Evolutionary conservation across 495 filamentous ascomycete genomes (phyloP).

Genomic region (Choiromyces venosus): DNA sequence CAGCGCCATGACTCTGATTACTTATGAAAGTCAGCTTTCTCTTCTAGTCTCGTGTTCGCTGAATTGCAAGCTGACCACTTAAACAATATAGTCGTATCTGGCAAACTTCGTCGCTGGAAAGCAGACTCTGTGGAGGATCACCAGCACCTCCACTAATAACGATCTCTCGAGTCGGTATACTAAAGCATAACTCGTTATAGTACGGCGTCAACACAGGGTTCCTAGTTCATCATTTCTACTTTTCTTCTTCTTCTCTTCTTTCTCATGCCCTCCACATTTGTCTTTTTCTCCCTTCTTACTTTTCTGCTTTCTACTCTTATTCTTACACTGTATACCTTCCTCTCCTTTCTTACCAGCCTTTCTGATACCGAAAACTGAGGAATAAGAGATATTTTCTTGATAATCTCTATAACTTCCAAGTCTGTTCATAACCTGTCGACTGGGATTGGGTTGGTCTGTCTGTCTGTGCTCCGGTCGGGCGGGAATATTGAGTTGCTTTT

Average conservation of each 20-base stretch:
- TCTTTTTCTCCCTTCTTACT: not conserved
- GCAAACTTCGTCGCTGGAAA: not conserved
- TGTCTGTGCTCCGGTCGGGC: too few species aligned
- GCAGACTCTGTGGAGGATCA: not conserved
- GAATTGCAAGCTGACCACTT: not conserved
- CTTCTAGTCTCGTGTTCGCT: not conserved
- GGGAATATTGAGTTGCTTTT: not conserved
- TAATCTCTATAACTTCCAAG: not conserved
- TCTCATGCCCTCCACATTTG: not conserved
- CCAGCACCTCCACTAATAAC: not conserved
- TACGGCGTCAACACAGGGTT: not conserved
- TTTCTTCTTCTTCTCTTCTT: not conserved
- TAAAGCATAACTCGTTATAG: not conserved
- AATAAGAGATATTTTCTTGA: not conserved
- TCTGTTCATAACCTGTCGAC: not conserved
- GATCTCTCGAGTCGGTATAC: not conserved
- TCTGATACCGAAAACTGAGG: not conserved
- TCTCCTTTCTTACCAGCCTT: not conserved
- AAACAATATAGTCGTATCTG: not conserved
- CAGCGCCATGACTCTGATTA: conserved; percentile 94
- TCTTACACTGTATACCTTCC: not conserved
- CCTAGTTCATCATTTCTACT: not conserved
- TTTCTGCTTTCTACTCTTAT: not conserved
- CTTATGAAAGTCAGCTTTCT: conserved; percentile 59
- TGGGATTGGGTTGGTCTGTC: not conserved